Evolutionary conservation across 2,329 filamentous ascomycete species (phyloP).

Genomic region (Cordyceps cicadae): DNA sequence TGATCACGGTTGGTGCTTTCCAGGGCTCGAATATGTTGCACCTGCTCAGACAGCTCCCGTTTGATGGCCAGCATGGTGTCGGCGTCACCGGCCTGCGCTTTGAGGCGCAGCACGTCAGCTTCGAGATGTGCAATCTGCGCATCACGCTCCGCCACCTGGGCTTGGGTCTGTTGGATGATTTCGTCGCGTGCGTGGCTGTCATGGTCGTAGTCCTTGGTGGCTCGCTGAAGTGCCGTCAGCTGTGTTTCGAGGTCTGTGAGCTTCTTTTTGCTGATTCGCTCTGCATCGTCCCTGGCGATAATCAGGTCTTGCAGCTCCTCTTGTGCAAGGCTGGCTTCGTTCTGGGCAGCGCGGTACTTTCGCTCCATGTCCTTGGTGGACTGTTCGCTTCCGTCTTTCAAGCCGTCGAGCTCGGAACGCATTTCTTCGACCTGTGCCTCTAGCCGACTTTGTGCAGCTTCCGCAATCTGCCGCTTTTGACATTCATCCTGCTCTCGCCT

Average conservation of each 20-base stretch:
- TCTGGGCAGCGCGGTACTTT: slow-evolving; percentile 60
- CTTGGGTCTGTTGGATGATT: slow-evolving; percentile 52
- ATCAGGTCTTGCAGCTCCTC: slow-evolving; percentile 73
- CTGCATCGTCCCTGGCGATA: slow-evolving; percentile 58
- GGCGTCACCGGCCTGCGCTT: slow-evolving; percentile 76
- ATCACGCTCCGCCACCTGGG: slow-evolving; percentile 61
- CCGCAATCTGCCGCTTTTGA: slow-evolving; percentile 53
- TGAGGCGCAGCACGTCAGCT: slow-evolving; percentile 73
- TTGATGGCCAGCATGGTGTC: slow-evolving; percentile 82
- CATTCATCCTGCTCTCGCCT: slow-evolving; percentile 80
- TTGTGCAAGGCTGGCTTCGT: slow-evolving; percentile 63
- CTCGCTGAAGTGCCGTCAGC: slow-evolving; percentile 36
- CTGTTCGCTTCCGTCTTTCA: slow-evolving; percentile 40
- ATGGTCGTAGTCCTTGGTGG: slow-evolving; percentile 49
- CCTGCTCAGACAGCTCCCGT: slow-evolving; percentile 81
- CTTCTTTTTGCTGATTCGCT: slow-evolving; percentile 51
- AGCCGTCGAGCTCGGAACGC: slow-evolving; percentile 42
- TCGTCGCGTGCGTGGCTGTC: slow-evolving; percentile 49
- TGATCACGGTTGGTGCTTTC: slow-evolving; percentile 78
- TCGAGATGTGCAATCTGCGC: slow-evolving; percentile 66
- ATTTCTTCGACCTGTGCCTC: slow-evolving; percentile 41
- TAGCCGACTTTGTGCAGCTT: slow-evolving; percentile 44
- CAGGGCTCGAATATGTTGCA: slow-evolving; percentile 78
- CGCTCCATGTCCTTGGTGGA: slow-evolving; percentile 61
- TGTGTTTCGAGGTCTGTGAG: slow-evolving; percentile 47